These are phyloP conservation scores for Porcisia hertigi DNA, from an alignment of 208 protist genomes.

Conservation along the genomic window DNA sequence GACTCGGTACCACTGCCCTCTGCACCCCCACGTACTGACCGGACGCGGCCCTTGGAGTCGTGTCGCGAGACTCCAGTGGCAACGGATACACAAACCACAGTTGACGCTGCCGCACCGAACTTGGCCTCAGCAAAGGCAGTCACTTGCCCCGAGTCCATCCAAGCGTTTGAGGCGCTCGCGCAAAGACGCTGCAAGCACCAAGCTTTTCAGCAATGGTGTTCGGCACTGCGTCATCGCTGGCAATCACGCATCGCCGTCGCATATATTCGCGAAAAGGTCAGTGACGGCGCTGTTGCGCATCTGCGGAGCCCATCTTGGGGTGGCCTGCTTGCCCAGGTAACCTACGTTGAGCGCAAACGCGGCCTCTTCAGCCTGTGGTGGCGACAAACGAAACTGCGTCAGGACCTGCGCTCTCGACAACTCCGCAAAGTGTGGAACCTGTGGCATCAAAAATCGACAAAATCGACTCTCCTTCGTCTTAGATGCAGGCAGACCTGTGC, in stretches of 20 bases:
- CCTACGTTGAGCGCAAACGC: constrained; percentile 55
- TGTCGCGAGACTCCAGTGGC: neutral
- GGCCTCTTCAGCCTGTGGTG: constrained; percentile 45
- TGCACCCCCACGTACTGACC: neutral
- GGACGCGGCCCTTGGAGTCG: neutral
- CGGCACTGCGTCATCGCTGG: constrained; percentile 31
- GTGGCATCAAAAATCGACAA: constrained; percentile 12
- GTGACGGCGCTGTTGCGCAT: constrained; percentile 5
- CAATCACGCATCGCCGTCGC: constrained; percentile 26
- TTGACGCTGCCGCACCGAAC: neutral
- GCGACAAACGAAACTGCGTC: constrained; percentile 14
- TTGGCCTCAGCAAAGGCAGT: neutral
- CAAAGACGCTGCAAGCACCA: neutral
- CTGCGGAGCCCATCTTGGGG: constrained; percentile 24
- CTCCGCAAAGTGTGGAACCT: constrained; percentile 3
- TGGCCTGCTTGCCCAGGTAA: constrained; percentile 30
- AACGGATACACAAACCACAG: neutral
- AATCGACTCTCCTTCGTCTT: neutral
- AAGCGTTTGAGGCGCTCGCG: neutral
- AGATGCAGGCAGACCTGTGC: constrained; percentile 1
- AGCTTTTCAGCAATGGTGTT: constrained; percentile 30
- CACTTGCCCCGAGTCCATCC: neutral
- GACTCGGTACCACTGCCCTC: constrained; percentile 13
- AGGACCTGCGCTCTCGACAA: neutral
- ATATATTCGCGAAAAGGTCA: constrained; percentile 27